Evolutionary conservation across 2,329 filamentous ascomycete genomes (phyloP), one percentile per base, ranked within the genome.

Genomic region (Diaporthe eres): DNA sequence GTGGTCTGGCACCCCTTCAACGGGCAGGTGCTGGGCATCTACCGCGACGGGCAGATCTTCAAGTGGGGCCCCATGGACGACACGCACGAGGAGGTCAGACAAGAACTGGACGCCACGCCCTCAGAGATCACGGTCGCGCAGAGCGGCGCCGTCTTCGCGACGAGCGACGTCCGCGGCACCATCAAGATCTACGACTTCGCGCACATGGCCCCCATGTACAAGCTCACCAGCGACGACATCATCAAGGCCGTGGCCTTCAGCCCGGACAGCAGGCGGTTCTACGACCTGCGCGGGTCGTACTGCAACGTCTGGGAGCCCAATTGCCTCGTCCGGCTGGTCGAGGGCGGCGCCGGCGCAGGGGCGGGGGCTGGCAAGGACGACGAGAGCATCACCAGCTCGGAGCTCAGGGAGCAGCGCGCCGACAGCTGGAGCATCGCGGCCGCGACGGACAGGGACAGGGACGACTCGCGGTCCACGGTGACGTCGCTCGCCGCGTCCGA

Each of bases 251-350:
- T 80, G 10, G 71, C 70, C 15, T 80, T 80, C 65, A 77, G 77
- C 53, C 76, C 77, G 8, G 74, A 77, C 22, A 76, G 75, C 31
- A 22, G 68, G 22, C 71, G 80, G n/a, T 77, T 81, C 42, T 80
- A 80, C 49, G 77, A 78, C 39, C 72, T 80, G 51, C 72, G 76
- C 3, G 77, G 77, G 2, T 71, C 74, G 4, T 79, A 77, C 58
- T 80, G 78, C 63, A 80, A 78, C 51, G 47, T 80, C 19, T 80
- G 80, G 80, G 80, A 80, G 68, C 79, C 79, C 1, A 77, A 76
- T 37, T 78, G 77, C 47, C 77, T 80, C 3, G 47, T 76, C 6
- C 72, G 73, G 15, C 42, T 79, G 5, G 78, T 74, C 17, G 78
- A 78, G 25, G 28, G 58, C 2, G 60, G 60, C 4, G 37, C 15